These are phyloP conservation scores for Hypomontagnella submonticulosa DNA, from an alignment of 495 filamentous ascomycete species.

Conservation along the genomic window DNA sequence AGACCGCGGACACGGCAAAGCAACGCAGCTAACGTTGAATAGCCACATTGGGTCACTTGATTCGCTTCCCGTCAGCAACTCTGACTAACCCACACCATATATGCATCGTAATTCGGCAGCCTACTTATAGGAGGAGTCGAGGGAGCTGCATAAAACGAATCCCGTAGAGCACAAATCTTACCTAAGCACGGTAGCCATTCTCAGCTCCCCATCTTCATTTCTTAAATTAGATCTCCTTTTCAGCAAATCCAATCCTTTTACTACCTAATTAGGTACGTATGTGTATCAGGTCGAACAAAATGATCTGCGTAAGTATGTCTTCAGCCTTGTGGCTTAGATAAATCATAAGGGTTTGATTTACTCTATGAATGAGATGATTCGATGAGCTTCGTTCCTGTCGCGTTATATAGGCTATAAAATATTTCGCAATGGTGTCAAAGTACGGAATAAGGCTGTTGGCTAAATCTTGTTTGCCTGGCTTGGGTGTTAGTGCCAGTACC, in stretches of 20 bases:
- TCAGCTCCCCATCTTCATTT: conserved; percentile 16
- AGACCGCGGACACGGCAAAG: too few species aligned
- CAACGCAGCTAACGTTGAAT: too few species aligned
- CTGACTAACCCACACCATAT: too few species aligned
- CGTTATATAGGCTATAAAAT: too few species aligned
- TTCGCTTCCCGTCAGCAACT: too few species aligned
- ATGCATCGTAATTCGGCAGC: too few species aligned
- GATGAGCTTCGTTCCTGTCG: too few species aligned
- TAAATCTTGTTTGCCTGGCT: neutral
- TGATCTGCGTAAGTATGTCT: neutral
- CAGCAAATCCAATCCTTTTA: conserved; percentile 3
- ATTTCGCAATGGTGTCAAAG: neutral
- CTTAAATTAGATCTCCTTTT: conserved; percentile 38
- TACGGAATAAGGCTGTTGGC: conserved; percentile 10
- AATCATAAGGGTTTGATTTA: conserved; percentile 1
- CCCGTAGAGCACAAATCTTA: conserved; percentile 18
- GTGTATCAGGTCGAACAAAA: conserved; percentile 15
- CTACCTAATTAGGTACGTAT: too few species aligned
- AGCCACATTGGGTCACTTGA: too few species aligned
- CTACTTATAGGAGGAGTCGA: too few species aligned
- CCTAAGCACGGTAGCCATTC: conserved; percentile 6
- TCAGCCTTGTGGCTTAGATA: conserved; percentile 22
- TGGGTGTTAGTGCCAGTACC: conserved; percentile 3
- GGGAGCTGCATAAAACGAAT: conserved; percentile 14
- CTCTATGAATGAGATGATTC: conserved; percentile 4